These are phyloP conservation scores for Xylaria sp. DNA, from an alignment of 495 filamentous ascomycete genomes.

Conservation along the genomic window DNA sequence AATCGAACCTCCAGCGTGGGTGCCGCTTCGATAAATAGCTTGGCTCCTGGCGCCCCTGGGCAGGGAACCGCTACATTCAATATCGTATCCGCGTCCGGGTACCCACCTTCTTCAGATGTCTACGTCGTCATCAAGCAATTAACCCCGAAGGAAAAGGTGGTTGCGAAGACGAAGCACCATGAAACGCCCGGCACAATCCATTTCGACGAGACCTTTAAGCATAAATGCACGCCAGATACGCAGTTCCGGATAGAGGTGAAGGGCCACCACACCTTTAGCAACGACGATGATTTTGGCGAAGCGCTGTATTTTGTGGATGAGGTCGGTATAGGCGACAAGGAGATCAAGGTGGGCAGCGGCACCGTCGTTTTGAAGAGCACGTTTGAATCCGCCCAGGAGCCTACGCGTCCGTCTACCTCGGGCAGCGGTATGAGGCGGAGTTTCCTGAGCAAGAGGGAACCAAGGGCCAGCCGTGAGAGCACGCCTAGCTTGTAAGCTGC, in stretches of 20 bases:
- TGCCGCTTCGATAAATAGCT: conserved; percentile 63
- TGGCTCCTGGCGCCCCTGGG: conserved; percentile 62
- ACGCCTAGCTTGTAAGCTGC: conserved; percentile 36
- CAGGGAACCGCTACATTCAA: conserved; percentile 81
- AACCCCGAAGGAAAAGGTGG: conserved; percentile 71
- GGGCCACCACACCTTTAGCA: conserved; percentile 81
- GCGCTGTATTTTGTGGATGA: conserved; percentile 89
- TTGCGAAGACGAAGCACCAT: conserved; percentile 85
- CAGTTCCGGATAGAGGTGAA: conserved; percentile 87
- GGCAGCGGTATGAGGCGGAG: conserved; percentile 56
- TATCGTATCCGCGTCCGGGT: conserved; percentile 80
- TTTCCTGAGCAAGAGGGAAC: conserved; percentile 55
- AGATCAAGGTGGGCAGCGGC: conserved; percentile 72
- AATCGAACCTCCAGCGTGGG: conserved; percentile 72
- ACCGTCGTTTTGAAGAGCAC: conserved; percentile 69
- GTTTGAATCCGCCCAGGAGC: conserved; percentile 54
- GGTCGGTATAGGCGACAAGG: conserved; percentile 77
- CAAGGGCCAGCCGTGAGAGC: conserved; percentile 46
- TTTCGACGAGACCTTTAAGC: conserved; percentile 82
- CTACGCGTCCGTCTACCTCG: conserved; percentile 49
- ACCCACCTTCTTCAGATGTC: conserved; percentile 77
- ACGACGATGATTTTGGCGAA: conserved; percentile 82
- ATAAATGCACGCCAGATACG: conserved; percentile 79
- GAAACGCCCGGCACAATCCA: conserved; percentile 66
- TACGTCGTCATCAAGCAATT: conserved; percentile 76